Evolutionary conservation across 768 basidiomycete genomes (phyloP).

Genomic region (Hypsizygus marmoreus): DNA sequence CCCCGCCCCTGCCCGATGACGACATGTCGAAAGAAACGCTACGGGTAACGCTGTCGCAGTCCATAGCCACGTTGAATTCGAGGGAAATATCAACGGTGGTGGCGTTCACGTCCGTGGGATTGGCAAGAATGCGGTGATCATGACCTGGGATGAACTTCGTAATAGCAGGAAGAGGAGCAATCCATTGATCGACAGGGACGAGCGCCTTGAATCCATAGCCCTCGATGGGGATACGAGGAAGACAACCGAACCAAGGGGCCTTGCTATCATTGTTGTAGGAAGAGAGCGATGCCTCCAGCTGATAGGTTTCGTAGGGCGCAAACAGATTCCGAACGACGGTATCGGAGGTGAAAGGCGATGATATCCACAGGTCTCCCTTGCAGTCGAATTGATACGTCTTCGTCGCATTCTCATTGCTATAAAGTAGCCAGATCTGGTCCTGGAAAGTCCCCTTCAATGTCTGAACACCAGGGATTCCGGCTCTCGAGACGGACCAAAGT

Average conservation of each 20-base stretch:
- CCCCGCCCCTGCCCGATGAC: slow-evolving; percentile 60
- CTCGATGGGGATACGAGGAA: slow-evolving; percentile 63
- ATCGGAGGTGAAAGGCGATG: slow-evolving; percentile 71
- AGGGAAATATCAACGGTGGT: slow-evolving; percentile 67
- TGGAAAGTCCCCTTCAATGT: slow-evolving; percentile 58
- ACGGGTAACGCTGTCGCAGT: slow-evolving; percentile 65
- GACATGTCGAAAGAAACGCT: slow-evolving; percentile 70
- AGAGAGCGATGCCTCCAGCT: slow-evolving; percentile 63
- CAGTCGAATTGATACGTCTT: slow-evolving; percentile 67
- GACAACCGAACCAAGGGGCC: slow-evolving; percentile 76
- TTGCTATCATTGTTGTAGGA: slow-evolving; percentile 60
- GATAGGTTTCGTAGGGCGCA: slow-evolving; percentile 81
- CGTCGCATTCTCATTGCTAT: slow-evolving; percentile 82
- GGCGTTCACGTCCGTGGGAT: slow-evolving; percentile 48
- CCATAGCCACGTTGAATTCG: slow-evolving; percentile 81
- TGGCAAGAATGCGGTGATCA: slow-evolving; percentile 67
- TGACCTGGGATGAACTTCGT: slow-evolving; percentile 87
- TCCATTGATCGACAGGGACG: slow-evolving; percentile 71
- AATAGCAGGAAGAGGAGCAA: slow-evolving; percentile 67
- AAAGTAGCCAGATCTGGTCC: slow-evolving; percentile 82
- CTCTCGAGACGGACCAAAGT: slow-evolving; percentile 78
- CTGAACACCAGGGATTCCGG: slow-evolving; percentile 61
- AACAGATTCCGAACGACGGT: slow-evolving; percentile 72
- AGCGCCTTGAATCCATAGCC: slow-evolving; percentile 82
- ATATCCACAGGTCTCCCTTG: slow-evolving; percentile 63